Percentiles rank a stretch among this genome's conserved stretches.
Conservation (phyloP, 305 asterid genomes). For the Fraxinus baroniana region DNA sequence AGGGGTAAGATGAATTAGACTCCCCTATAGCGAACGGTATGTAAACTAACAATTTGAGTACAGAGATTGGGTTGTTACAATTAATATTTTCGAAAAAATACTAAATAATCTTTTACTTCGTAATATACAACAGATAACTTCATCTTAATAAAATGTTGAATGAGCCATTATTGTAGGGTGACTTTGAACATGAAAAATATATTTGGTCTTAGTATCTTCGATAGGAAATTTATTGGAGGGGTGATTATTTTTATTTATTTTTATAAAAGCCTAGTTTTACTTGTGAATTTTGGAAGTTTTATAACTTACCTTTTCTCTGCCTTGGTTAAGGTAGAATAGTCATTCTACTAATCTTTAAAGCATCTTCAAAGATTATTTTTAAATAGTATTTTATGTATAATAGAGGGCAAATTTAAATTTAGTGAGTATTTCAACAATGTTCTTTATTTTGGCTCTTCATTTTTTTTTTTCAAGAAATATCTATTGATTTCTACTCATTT, state of each 20-base stretch:
- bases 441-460: not conserved
- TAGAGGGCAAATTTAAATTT: not conserved
- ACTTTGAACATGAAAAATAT: not conserved
- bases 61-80: not conserved
- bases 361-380: no score
- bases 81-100: not conserved
- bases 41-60: no score
- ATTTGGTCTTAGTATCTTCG: not conserved
- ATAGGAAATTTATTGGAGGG: not conserved
- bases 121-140: not conserved
- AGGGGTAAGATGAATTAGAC: no score
- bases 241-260: not conserved
- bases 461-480: no score
- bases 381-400: not conserved
- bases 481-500: not conserved
- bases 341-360: not conserved
- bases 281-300: no score
- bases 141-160: not conserved
- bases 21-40: no score
- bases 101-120: not conserved
- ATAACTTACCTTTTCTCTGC: not conserved
- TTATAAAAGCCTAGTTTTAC: not conserved
- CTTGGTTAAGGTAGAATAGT: not conserved
- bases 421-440: not conserved
- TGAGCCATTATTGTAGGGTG: not conserved